Evolutionary conservation across 140 eudicot genomes (phyloP), one percentile per base, ranked within the genome.

Genomic region (Ambrosia hybrid): DNA sequence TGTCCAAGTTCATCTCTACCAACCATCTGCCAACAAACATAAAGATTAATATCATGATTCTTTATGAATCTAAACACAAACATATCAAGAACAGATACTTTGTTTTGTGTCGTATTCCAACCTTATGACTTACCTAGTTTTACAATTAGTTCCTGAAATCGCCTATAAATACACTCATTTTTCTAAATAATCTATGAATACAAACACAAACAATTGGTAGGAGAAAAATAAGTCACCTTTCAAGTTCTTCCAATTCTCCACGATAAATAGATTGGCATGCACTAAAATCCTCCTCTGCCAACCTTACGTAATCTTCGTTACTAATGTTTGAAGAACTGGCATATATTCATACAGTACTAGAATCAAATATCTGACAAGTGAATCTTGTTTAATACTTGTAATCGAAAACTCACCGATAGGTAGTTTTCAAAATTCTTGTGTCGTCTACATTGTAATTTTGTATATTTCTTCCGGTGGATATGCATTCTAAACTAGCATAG

Each of bases 401-500:
- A 21, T 21, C 26, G 26, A 21, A 21, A 57, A 46, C 30, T 51
- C 68, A 92, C 98, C 92, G 16, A 71, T 62, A 89, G 6, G 92
- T 76, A 72, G 92, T 77, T 79, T 92, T 92, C 30, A 82, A 69
- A 66, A 75, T 72, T 81, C 89, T 83, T 69, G 79, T 78, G 41
- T 76, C 62, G 51, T 87, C 75, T 9, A 71, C 51, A 51, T 74
- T 67, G 82, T 80, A 82, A 61, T 80, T 76, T 86, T 92, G 86
- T 56, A 92, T 84, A 76, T 82, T 82, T 76, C 85, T 80, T 78
- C 89, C 78, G 79, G 77, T 89, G 16, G 76, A 81, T 64, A 89
- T 41, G 62, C 91, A 83, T 72, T 89, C 95, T 65, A 89, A 51
- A 70, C 57, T 65, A 17, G 81, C 79, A 81, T 77, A 71, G 17